Percentiles rank a stretch among this genome's conserved stretches.
Conservation (phyloP, 75 land plant species). For the Cunninghamia lanceolata region DNA sequence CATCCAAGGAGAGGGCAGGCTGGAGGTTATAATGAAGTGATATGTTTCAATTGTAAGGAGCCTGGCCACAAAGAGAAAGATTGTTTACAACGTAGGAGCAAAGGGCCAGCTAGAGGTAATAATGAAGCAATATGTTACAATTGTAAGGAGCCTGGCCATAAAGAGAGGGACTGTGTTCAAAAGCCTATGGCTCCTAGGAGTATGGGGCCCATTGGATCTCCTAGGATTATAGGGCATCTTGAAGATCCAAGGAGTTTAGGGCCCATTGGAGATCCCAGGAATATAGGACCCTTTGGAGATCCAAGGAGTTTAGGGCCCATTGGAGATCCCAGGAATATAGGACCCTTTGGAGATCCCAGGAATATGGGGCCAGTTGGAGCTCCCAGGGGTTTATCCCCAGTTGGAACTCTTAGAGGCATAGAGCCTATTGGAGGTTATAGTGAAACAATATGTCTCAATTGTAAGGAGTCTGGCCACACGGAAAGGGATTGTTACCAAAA, state of each 20-base stretch:
- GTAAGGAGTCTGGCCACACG: background rate
- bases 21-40: conserved; percentile 3
- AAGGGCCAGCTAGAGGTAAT: background rate
- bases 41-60: conserved; percentile 5
- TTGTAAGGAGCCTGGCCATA: background rate
- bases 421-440: conserved; percentile 1
- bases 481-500: background rate
- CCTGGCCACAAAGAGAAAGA: conserved; percentile 1
- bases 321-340: background rate
- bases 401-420: background rate
- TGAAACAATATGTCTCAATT: background rate
- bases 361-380: background rate
- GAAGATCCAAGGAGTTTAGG: background rate
- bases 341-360: background rate
- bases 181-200: background rate
- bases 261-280: background rate
- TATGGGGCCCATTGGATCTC: background rate
- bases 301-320: background rate
- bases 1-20: background rate
- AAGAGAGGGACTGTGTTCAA: background rate
- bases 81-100: background rate
- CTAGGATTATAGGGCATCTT: background rate
- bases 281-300: background rate
- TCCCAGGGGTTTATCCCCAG: background rate
- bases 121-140: background rate